Conservation (phyloP, 164 flowering plant genomes). For the Vitis labrusca region DNA sequence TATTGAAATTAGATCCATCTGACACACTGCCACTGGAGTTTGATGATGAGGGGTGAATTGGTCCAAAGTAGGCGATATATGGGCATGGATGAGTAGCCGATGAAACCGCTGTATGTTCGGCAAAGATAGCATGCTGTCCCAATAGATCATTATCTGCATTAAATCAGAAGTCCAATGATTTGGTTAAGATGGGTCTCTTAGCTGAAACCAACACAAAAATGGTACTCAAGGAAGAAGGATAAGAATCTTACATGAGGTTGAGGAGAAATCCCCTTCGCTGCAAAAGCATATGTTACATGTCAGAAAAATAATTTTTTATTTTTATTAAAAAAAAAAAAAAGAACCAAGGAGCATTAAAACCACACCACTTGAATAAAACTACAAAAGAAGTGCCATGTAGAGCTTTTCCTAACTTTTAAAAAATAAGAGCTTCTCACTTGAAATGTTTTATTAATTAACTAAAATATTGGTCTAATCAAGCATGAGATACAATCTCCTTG, state of each 20-base stretch:
- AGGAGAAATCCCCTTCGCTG: slow-evolving; percentile 73
- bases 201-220: background rate
- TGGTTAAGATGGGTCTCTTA: background rate
- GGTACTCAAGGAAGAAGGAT: background rate
- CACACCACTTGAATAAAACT: no score
- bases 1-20: slow-evolving; percentile 59
- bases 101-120: slow-evolving; percentile 73
- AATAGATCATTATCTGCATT: slow-evolving; percentile 75
- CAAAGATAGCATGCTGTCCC: slow-evolving; percentile 67
- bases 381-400: no score
- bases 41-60: slow-evolving; percentile 69
- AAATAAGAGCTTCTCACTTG: no score
- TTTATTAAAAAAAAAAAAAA: background rate
- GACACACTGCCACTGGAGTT: slow-evolving; percentile 55
- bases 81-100: slow-evolving; percentile 85
- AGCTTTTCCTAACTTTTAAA: no score
- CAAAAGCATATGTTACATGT: slow-evolving; percentile 8
- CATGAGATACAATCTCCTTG: no score
- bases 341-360: background rate
- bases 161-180: slow-evolving; percentile 7
- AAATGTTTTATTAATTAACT: no score
- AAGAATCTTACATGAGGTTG: slow-evolving; percentile 58
- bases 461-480: no score
- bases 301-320: slow-evolving; percentile 1
- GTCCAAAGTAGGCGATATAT: slow-evolving; percentile 67